A percentile compares a stretch with the other conserved stretches of the same genome.
Conservation (phyloP, 1,284 basidiomycete genomes). For the Tetrapyrgos nigripes region DNA sequence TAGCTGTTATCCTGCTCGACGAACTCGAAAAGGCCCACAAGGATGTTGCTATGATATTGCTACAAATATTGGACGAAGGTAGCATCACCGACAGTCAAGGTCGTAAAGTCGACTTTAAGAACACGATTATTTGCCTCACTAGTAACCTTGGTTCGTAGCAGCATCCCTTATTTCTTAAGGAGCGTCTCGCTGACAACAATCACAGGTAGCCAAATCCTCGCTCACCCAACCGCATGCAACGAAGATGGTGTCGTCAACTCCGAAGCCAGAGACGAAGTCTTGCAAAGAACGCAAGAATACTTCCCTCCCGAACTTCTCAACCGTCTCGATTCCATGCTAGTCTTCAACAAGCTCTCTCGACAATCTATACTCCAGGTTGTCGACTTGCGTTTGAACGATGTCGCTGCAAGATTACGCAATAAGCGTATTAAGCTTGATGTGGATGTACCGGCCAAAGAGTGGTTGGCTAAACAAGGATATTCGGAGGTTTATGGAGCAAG, state of each 20-base stretch:
- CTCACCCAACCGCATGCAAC: slow-evolving; percentile 69
- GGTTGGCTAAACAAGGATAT: slow-evolving; percentile 85
- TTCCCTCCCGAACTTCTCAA: slow-evolving; percentile 94
- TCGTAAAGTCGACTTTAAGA: slow-evolving; percentile 83
- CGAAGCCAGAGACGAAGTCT: slow-evolving; percentile 71
- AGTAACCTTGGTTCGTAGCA: slow-evolving; percentile 55
- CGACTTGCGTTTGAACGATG: slow-evolving; percentile 75
- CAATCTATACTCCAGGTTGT: slow-evolving; percentile 82
- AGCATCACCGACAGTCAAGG: slow-evolving; percentile 87
- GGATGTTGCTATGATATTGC: slow-evolving; percentile 90
- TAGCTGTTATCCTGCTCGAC: slow-evolving; percentile 83
- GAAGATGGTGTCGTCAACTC: slow-evolving; percentile 71
- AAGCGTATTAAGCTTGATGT: slow-evolving; percentile 80
- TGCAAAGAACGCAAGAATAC: slow-evolving; percentile 76
- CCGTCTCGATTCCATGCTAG: slow-evolving; percentile 85
- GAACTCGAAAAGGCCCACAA: slow-evolving; percentile 95
- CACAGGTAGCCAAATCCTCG: slow-evolving; percentile 76
- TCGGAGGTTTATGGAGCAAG: slow-evolving; percentile 89
- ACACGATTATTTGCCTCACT: slow-evolving; percentile 82
- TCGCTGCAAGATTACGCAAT: slow-evolving; percentile 69
- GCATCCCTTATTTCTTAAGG: neutral
- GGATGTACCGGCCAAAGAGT: slow-evolving; percentile 65
- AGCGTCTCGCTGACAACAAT: neutral
- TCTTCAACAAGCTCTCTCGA: slow-evolving; percentile 89
- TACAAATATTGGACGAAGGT: slow-evolving; percentile 95